These are phyloP conservation scores for Podochytrium sp. DNA, from an alignment of 192 early-diverging fungal genomes.

Conservation along the genomic window DNA sequence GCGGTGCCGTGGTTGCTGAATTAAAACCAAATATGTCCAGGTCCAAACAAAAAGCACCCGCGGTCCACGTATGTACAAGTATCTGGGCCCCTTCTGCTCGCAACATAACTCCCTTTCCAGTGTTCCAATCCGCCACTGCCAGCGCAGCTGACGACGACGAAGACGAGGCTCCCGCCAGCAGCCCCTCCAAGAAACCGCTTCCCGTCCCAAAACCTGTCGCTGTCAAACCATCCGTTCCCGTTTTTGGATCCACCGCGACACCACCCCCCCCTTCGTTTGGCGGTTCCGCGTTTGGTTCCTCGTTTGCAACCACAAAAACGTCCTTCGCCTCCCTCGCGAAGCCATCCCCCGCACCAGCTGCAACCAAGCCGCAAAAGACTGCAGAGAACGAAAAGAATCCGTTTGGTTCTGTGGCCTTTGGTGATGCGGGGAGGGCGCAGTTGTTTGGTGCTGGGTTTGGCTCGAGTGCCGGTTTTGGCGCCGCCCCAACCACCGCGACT, in stretches of 20 bases:
- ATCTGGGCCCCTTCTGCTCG: no score
- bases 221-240: neutral
- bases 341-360: neutral
- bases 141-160: neutral
- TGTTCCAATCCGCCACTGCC: no score
- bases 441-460: neutral
- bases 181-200: neutral
- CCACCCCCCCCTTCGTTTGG: neutral
- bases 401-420: conserved; percentile 20
- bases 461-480: neutral
- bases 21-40: no score
- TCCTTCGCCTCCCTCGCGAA: neutral
- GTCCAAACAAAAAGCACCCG: no score
- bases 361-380: neutral
- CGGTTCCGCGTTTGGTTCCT: neutral
- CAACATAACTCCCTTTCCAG: no score
- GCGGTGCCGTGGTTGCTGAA: no score
- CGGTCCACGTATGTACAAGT: no score
- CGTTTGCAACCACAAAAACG: neutral
- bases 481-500: neutral
- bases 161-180: neutral
- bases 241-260: neutral
- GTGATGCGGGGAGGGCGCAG: conserved; percentile 7
- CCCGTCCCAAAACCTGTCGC: neutral
- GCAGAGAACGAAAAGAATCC: conserved; percentile 8